Percentiles rank a stretch among this genome's conserved stretches.
Evolutionary conservation across 2,329 filamentous ascomycete genomes (phyloP).

Genomic region (Salinomyces thailandicus): DNA sequence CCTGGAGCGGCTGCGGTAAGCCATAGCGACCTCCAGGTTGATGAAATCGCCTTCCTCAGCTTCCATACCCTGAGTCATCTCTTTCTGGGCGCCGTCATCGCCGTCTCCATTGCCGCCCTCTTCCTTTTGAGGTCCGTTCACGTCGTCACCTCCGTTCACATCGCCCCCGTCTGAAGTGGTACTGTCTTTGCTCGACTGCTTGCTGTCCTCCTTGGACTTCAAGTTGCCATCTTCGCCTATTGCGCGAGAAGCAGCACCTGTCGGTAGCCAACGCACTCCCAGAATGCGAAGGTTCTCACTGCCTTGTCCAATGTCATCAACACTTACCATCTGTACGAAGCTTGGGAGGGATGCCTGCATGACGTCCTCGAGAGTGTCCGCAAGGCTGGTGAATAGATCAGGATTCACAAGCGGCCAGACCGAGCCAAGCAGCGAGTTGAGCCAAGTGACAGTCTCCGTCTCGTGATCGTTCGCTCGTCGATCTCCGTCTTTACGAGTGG

Average conservation of each 20-base stretch:
- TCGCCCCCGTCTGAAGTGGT: slow-evolving; percentile 37
- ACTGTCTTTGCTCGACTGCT: slow-evolving; percentile 39
- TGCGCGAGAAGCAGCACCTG: slow-evolving; percentile 54
- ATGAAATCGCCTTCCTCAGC: slow-evolving; percentile 69
- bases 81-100: slow-evolving; percentile 18
- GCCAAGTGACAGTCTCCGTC: slow-evolving; percentile 59
- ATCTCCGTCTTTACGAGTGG: slow-evolving; percentile 46
- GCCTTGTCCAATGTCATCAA: slow-evolving; percentile 66
- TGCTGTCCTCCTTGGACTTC: slow-evolving; percentile 35
- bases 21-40: slow-evolving; percentile 65
- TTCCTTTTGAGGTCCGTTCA: slow-evolving; percentile 17
- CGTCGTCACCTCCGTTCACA: slow-evolving; percentile 25
- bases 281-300: slow-evolving; percentile 61
- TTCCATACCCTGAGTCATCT: slow-evolving; percentile 53
- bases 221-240: slow-evolving; percentile 51
- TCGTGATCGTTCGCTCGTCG: slow-evolving; percentile 36
- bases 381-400: slow-evolving; percentile 57
- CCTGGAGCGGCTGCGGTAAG: slow-evolving; percentile 55
- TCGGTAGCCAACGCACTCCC: slow-evolving; percentile 61
- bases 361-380: slow-evolving; percentile 65
- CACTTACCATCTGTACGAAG: slow-evolving; percentile 61
- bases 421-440: slow-evolving; percentile 57
- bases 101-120: slow-evolving; percentile 19
- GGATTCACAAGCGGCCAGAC: slow-evolving; percentile 69
- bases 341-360: slow-evolving; percentile 67